phyloP scores from a whole-genome alignment of 495 filamentous ascomycete species.

The Entonaema liquescens region DNA sequence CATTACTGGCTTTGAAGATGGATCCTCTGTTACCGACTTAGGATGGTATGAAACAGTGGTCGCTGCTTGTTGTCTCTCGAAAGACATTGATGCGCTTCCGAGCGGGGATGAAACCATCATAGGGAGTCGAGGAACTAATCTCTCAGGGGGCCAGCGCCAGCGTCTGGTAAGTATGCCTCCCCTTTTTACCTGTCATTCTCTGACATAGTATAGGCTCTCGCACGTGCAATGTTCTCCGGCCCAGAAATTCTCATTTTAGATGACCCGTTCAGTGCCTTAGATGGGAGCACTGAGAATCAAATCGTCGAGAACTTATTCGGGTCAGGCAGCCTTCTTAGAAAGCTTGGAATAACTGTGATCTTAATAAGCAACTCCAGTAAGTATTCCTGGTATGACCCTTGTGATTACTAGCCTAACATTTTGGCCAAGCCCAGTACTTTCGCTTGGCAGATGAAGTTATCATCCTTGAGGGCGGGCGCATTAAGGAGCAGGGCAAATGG shows the following conservation, averaged over 20 bases:
- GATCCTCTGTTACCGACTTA: constrained; percentile 46
- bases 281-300: constrained; percentile 45
- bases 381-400: background rate
- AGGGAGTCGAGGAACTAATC: constrained; percentile 69
- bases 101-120: constrained; percentile 66
- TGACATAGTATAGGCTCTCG: constrained; percentile 45
- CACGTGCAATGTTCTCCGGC: constrained; percentile 51
- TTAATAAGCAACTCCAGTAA: constrained; percentile 47
- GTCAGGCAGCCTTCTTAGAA: constrained; percentile 40
- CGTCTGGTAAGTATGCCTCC: constrained; percentile 54
- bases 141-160: constrained; percentile 74
- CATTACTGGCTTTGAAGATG: constrained; percentile 45
- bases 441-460: constrained; percentile 59
- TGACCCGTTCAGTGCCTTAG: constrained; percentile 49
- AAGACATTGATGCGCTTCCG: constrained; percentile 65
- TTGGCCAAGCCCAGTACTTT: constrained; percentile 41
- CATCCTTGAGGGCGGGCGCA: constrained; percentile 56
- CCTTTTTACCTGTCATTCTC: background rate
- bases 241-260: constrained; percentile 46
- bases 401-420: background rate
- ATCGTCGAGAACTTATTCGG: constrained; percentile 47
- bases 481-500: constrained; percentile 60
- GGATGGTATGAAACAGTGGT: constrained; percentile 66
- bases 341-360: constrained; percentile 43
- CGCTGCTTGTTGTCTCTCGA: constrained; percentile 64